These are phyloP conservation scores for Rehmannia glutinosa DNA, from an alignment of 257 asterid species.

Conservation along the genomic window DNA sequence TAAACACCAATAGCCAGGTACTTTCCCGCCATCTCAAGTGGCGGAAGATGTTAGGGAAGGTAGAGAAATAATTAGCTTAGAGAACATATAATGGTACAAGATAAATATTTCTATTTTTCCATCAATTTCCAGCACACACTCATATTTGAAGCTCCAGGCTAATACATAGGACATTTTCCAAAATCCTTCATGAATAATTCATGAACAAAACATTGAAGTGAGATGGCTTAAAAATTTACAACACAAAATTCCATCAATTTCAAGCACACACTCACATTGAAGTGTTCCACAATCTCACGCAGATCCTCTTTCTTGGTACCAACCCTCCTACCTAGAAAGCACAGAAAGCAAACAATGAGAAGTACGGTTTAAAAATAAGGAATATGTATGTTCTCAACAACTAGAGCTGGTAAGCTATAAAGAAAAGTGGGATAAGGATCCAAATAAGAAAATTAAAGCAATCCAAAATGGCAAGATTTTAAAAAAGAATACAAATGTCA, in stretches of 20 bases:
- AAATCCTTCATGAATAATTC: background rate
- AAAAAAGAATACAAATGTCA: background rate
- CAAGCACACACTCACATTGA: conserved; percentile 83
- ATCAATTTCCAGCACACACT: background rate
- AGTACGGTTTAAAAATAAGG: conserved; percentile 4
- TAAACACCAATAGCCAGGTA: background rate
- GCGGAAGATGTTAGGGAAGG: background rate
- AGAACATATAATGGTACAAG: background rate
- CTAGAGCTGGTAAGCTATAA: background rate
- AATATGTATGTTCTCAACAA: conserved; percentile 1
- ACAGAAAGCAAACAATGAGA: conserved; percentile 11
- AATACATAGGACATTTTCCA: background rate
- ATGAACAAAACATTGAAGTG: background rate
- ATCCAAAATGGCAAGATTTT: conserved; percentile 1
- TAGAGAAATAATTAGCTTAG: background rate
- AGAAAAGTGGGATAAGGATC: background rate
- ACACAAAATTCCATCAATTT: too few species aligned
- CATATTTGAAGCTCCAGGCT: background rate
- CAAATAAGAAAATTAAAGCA: background rate
- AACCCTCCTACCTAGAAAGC: conserved; percentile 60
- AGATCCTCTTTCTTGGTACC: conserved; percentile 76
- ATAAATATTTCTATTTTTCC: background rate
- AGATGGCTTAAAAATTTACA: background rate
- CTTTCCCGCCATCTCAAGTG: background rate
- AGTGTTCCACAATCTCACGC: conserved; percentile 77